These are phyloP conservation scores for Saccharomycopsis sp. DNA, from an alignment of 805 yeast species.

Conservation along the genomic window DNA sequence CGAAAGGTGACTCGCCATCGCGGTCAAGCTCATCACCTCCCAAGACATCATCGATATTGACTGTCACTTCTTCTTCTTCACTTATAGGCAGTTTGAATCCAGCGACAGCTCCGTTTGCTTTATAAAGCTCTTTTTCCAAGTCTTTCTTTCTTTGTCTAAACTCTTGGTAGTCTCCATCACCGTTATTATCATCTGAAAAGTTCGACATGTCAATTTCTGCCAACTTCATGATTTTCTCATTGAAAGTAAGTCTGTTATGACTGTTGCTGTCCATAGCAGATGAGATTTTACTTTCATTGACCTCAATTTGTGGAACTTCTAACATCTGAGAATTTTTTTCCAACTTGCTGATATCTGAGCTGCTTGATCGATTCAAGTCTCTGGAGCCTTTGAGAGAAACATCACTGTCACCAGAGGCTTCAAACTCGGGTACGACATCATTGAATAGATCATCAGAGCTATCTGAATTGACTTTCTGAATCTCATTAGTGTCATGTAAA, in stretches of 20 bases:
- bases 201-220: constrained; percentile 12
- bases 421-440: constrained; percentile 13
- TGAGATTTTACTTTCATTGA: too few relatives aligned
- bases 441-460: constrained; percentile 6
- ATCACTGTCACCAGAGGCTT: background rate
- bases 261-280: too few relatives aligned
- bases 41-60: constrained; percentile 6
- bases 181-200: constrained; percentile 7
- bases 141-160: background rate
- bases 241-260: too few relatives aligned
- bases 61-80: constrained; percentile 2
- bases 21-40: background rate
- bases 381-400: background rate
- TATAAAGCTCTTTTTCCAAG: constrained; percentile 18
- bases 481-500: background rate
- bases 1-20: too few relatives aligned
- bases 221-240: constrained; percentile 10
- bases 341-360: too few relatives aligned
- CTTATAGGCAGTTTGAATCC: constrained; percentile 20
- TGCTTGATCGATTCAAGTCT: too few relatives aligned
- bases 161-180: constrained; percentile 2
- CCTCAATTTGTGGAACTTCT: too few relatives aligned
- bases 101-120: constrained; percentile 23
- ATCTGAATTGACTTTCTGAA: background rate
- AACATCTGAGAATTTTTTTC: too few relatives aligned